Conservation (phyloP, 2,329 filamentous ascomycete genomes). For the Fusarium secorum region DNA sequence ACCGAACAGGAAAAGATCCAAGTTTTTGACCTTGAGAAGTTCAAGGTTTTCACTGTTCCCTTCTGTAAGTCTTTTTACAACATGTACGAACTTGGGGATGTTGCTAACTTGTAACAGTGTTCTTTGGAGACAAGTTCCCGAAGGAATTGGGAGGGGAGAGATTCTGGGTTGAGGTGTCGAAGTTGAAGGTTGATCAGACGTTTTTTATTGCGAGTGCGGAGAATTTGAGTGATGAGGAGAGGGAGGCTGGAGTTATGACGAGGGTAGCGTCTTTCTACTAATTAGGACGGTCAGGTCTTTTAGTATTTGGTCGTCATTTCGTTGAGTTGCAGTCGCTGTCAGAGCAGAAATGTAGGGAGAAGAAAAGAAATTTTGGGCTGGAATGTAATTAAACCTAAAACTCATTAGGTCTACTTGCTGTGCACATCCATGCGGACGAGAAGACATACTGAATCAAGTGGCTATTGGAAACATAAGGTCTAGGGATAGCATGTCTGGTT, state of each 20-base stretch:
- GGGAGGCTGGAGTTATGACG: not conserved
- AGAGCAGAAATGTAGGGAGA: no score
- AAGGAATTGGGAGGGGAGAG: not conserved
- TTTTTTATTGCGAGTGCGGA: not conserved
- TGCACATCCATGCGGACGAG: no score
- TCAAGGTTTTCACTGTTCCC: not conserved
- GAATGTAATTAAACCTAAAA: no score
- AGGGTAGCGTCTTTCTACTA: not conserved
- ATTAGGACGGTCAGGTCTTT: not conserved
- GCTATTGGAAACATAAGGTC: not conserved
- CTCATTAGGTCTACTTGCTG: no score
- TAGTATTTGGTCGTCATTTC: not conserved
- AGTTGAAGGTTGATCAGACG: not conserved
- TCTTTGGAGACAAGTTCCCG: not conserved
- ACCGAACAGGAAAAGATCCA: not conserved
- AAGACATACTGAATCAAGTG: not conserved
- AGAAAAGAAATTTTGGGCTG: no score
- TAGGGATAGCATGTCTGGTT: not conserved
- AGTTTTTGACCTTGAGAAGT: not conserved
- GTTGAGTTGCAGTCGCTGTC: no score
- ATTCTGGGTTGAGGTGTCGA: not conserved
- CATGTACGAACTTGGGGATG: fast-evolving
- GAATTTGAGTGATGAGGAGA: not conserved
- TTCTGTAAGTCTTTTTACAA: fast-evolving
- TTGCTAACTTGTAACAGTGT: not conserved